Percentiles rank a stretch among this genome's conserved stretches.
phyloP scores from a whole-genome alignment of 768 basidiomycete genomes.

The Leccinum truebloodii region DNA sequence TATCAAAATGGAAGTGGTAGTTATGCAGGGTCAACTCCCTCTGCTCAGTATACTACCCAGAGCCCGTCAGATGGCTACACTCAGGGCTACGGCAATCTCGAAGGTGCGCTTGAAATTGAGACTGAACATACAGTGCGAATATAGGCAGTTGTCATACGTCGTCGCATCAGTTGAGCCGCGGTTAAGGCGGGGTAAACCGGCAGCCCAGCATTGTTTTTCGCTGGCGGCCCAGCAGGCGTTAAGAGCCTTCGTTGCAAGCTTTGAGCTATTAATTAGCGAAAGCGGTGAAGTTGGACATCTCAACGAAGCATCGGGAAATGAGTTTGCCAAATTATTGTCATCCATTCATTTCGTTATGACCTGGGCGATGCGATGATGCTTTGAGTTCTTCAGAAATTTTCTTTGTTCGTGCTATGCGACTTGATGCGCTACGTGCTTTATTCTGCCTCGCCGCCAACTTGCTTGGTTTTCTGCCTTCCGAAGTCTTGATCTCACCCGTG shows the following conservation, averaged over 20 bases:
- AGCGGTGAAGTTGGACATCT: conserved; percentile 41
- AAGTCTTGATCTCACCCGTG: conserved; percentile 43
- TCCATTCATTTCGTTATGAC: conserved; percentile 19
- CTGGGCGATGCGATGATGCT: conserved; percentile 20
- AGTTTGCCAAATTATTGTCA: conserved; percentile 24
- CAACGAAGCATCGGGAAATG: conserved; percentile 30
- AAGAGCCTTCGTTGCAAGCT: conserved; percentile 43
- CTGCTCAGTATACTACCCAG: conserved; percentile 54
- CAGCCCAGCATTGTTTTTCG: conserved; percentile 30
- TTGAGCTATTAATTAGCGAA: conserved; percentile 50
- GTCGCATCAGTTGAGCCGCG: conserved; percentile 41
- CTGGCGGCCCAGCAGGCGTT: conserved; percentile 29
- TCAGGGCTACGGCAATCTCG: conserved; percentile 66
- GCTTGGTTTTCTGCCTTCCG: conserved; percentile 46
- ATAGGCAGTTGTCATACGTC: conserved; percentile 39
- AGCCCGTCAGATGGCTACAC: conserved; percentile 46
- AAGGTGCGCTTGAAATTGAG: conserved; percentile 86
- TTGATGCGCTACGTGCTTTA: conserved; percentile 48
- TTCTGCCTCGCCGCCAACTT: conserved; percentile 43
- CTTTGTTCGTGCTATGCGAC: conserved; percentile 28
- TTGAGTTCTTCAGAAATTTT: conserved; percentile 28
- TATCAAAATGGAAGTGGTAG: conserved; percentile 71
- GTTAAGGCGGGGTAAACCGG: conserved; percentile 53
- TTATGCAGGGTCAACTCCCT: conserved; percentile 50
- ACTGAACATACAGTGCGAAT: conserved; percentile 49